These are phyloP conservation scores for Pseudocercospora vitis DNA, from an alignment of 2,329 filamentous ascomycete species.

Conservation along the genomic window DNA sequence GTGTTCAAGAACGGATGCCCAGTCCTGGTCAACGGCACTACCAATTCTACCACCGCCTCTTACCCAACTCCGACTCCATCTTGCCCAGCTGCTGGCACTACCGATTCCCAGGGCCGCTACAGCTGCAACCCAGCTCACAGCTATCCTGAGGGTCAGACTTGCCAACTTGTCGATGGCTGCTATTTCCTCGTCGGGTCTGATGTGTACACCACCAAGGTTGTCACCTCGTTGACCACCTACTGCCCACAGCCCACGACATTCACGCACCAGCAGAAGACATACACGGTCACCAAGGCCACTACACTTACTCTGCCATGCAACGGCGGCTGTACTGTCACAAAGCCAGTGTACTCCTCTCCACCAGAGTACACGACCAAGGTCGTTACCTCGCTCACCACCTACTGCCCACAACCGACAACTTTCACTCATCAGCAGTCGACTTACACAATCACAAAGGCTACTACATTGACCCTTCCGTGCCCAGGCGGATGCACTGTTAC, in stretches of 20 bases:
- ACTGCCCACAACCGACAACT: slow-evolving; percentile 64
- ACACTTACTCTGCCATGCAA: slow-evolving; percentile 27
- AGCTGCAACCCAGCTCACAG: slow-evolving; percentile 24
- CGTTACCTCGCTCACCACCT: slow-evolving; percentile 15
- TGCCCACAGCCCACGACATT: slow-evolving; percentile 67
- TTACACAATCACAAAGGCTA: slow-evolving; percentile 61
- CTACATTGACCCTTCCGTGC: slow-evolving; percentile 30
- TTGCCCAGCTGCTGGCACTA: slow-evolving; percentile 14
- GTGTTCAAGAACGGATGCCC: slow-evolving; percentile 8
- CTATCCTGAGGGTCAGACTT: slow-evolving; percentile 26
- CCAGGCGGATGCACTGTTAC: slow-evolving; percentile 15
- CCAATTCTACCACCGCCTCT: not conserved
- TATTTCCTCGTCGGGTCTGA: slow-evolving; percentile 1
- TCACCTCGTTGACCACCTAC: slow-evolving; percentile 67
- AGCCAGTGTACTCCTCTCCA: slow-evolving; percentile 14
- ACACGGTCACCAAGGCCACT: slow-evolving; percentile 58
- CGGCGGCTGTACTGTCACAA: slow-evolving; percentile 9
- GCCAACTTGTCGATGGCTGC: slow-evolving; percentile 21
- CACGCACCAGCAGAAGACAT: slow-evolving; percentile 64
- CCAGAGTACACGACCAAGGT: slow-evolving; percentile 17
- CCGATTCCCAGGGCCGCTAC: slow-evolving; percentile 13
- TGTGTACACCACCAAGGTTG: slow-evolving; percentile 42
- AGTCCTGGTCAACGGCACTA: slow-evolving; percentile 17
- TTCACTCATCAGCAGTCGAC: slow-evolving; percentile 65
- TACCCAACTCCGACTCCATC: slow-evolving; percentile 4